Evolutionary conservation across 208 protist species (phyloP).

Genomic region (Leishmania braziliensis): DNA sequence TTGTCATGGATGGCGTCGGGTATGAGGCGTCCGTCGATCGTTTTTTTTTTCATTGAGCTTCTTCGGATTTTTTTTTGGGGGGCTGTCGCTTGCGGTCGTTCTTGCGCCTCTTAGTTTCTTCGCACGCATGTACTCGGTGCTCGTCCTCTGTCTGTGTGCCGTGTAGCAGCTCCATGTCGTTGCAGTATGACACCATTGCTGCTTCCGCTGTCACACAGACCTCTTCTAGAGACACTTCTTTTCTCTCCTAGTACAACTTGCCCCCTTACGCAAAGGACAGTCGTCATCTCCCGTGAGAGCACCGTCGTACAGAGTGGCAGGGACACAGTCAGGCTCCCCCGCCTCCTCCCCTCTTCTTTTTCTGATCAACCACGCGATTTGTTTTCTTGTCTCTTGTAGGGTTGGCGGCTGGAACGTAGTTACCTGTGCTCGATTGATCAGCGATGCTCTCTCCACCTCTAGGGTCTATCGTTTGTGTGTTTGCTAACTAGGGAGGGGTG

Average conservation of each 20-base stretch:
- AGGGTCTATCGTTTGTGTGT: not conserved
- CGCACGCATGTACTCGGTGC: not conserved
- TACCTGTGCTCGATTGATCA: not conserved
- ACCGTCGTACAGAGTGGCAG: not conserved
- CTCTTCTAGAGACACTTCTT: not conserved
- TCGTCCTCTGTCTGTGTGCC: not conserved
- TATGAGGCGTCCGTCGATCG: not conserved
- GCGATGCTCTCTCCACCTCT: not conserved
- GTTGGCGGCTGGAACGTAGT: not conserved
- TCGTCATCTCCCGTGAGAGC: not conserved
- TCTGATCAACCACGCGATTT: not conserved
- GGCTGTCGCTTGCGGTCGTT: not conserved
- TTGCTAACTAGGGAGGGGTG: not conserved
- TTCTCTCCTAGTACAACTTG: not conserved
- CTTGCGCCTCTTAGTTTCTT: not conserved
- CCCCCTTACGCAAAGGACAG: not conserved
- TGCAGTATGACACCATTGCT: not conserved
- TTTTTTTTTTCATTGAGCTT: not conserved
- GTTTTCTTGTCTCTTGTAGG: not conserved
- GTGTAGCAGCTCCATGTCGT: not conserved
- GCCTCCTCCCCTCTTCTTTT: not conserved
- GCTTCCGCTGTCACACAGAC: not conserved
- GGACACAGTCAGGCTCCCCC: not conserved
- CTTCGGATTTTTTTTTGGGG: not conserved
- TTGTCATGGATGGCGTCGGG: not conserved